Evolutionary conservation across 2,329 filamentous ascomycete genomes (phyloP).

Genomic region (Neurospora sp.): DNA sequence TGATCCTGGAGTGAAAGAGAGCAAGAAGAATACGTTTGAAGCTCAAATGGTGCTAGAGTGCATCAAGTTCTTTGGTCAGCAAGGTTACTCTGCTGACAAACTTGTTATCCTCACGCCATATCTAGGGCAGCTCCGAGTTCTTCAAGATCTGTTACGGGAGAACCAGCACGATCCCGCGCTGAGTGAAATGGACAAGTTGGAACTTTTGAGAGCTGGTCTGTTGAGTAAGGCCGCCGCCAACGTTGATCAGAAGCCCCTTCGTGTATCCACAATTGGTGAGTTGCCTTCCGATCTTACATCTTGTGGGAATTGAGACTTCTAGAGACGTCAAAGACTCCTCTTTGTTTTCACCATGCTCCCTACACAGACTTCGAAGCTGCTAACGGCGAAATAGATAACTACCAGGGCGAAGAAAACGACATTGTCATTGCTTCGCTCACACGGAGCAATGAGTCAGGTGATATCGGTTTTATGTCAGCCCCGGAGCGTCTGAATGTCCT

Average conservation of each 20-base stretch:
- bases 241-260: conserved; percentile 40
- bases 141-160: conserved; percentile 39
- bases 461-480: conserved; percentile 62
- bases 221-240: conserved; percentile 42
- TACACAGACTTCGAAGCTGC: not conserved
- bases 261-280: conserved; percentile 61
- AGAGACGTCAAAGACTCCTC: not conserved
- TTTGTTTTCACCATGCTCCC: not conserved
- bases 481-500: conserved; percentile 62
- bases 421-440: conserved; percentile 61
- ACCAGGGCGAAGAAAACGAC: conserved; percentile 67
- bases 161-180: conserved; percentile 53
- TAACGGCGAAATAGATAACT: conserved; percentile 48
- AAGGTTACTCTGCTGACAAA: conserved; percentile 56
- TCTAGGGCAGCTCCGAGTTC: conserved; percentile 53
- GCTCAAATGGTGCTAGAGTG: conserved; percentile 54
- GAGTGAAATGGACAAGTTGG: conserved; percentile 57
- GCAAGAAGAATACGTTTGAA: conserved; percentile 56
- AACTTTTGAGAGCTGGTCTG: conserved; percentile 50
- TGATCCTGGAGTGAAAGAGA: conserved; percentile 38
- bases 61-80: conserved; percentile 58
- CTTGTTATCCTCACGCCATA: conserved; percentile 65
- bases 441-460: conserved; percentile 49
- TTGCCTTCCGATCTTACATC: not conserved
- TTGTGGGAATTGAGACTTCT: not conserved